Conservation (phyloP, 257 asterid genomes). For the Haberlea rhodopensis region DNA sequence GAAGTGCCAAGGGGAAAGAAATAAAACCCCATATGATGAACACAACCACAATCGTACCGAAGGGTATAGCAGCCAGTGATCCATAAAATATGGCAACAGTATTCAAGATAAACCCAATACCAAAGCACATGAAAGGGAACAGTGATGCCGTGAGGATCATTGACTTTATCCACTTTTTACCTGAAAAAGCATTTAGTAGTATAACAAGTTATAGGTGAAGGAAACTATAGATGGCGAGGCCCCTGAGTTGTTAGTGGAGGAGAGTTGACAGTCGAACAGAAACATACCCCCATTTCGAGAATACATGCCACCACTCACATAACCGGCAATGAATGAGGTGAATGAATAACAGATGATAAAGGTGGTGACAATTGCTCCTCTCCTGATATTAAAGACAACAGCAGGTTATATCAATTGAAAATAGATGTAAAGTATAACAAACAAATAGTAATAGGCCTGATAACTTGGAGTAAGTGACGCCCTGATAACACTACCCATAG, state of each 20-base stretch:
- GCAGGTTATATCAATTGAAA: conserved; percentile 23
- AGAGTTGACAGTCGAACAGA: conserved; percentile 8
- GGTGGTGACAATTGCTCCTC: conserved; percentile 79
- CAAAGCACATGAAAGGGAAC: conserved; percentile 77
- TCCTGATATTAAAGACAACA: conserved; percentile 47
- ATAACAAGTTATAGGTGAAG: background rate
- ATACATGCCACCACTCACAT: conserved; percentile 82
- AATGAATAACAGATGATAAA: conserved; percentile 74
- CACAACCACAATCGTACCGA: conserved; percentile 78
- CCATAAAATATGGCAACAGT: conserved; percentile 80
- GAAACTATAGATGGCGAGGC: background rate
- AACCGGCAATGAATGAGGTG: conserved; percentile 82
- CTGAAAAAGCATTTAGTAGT: conserved; percentile 33
- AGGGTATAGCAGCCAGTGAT: conserved; percentile 83
- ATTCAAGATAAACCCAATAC: conserved; percentile 64
- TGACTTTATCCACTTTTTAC: conserved; percentile 78
- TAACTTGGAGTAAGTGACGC: conserved; percentile 7
- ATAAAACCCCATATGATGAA: conserved; percentile 77
- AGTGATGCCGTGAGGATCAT: conserved; percentile 87
- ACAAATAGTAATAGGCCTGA: conserved; percentile 4
- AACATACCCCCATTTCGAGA: conserved; percentile 71
- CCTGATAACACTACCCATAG: background rate
- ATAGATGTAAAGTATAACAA: background rate
- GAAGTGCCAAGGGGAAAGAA: conserved; percentile 83
- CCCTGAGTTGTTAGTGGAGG: background rate